Conservation (phyloP, 2,329 filamentous ascomycete species). For the Clonostachys chloroleuca region DNA sequence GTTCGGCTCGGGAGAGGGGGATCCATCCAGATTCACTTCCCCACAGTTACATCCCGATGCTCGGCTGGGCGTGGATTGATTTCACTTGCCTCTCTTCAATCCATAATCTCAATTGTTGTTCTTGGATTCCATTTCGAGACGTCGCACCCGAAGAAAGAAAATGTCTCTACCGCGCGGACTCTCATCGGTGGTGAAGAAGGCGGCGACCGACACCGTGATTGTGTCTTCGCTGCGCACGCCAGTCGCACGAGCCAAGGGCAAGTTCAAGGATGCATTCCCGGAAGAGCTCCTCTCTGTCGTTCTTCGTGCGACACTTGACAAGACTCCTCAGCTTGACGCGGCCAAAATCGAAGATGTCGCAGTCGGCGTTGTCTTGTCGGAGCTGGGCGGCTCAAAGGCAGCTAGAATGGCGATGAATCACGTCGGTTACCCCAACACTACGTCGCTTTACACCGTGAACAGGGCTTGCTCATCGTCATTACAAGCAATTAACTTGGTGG, state of each 20-base stretch:
- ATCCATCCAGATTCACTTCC: too few species aligned
- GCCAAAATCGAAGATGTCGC: constrained; percentile 71
- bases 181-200: constrained; percentile 65
- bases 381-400: constrained; percentile 86
- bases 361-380: constrained; percentile 84
- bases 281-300: constrained; percentile 77
- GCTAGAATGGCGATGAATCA: constrained; percentile 89
- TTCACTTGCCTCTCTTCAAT: too few species aligned
- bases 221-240: constrained; percentile 88
- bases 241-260: constrained; percentile 76
- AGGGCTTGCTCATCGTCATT: constrained; percentile 79
- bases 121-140: too few species aligned
- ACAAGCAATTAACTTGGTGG: constrained; percentile 70
- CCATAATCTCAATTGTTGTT: too few species aligned
- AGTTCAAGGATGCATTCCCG: constrained; percentile 82
- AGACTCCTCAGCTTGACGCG: constrained; percentile 67
- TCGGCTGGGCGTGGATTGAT: too few species aligned
- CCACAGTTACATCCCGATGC: too few species aligned
- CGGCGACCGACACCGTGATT: constrained; percentile 79
- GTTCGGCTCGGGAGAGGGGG: too few species aligned
- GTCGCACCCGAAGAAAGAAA: not conserved
- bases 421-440: constrained; percentile 68
- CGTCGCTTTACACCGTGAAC: constrained; percentile 82
- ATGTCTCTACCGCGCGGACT: constrained; percentile 6
- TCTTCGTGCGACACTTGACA: constrained; percentile 39